These are phyloP conservation scores for Scopulariopsis brevicaulis DNA, from an alignment of 2,329 filamentous ascomycete genomes.

Conservation along the genomic window DNA sequence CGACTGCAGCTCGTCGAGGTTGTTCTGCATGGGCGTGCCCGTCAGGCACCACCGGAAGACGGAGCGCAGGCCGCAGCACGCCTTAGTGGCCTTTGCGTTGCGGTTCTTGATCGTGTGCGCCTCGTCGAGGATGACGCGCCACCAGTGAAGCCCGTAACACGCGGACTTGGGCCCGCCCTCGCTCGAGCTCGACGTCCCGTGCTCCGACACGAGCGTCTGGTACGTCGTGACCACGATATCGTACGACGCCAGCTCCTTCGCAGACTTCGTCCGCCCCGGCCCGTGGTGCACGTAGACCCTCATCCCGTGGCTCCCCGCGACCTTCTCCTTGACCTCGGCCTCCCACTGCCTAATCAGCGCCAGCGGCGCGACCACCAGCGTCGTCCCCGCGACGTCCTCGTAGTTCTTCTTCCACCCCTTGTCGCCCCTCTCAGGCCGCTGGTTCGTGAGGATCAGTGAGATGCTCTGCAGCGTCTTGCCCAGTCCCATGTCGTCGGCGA, in stretches of 20 bases:
- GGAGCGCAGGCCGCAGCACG: slow-evolving; percentile 72
- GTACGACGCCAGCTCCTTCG: slow-evolving; percentile 66
- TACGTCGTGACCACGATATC: slow-evolving; percentile 98
- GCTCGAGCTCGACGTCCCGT: slow-evolving; percentile 54
- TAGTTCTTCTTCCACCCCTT: slow-evolving; percentile 58
- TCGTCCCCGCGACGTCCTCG: slow-evolving; percentile 60
- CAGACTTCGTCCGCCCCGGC: slow-evolving; percentile 68
- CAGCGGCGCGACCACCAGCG: slow-evolving; percentile 83
- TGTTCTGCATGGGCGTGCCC: slow-evolving; percentile 97
- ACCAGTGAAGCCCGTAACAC: slow-evolving; percentile 90
- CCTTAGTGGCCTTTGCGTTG: slow-evolving; percentile 89
- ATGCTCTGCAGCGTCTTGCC: slow-evolving; percentile 96
- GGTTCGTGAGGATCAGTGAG: slow-evolving; percentile 74
- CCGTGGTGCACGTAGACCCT: slow-evolving; percentile 88
- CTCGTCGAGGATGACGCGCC: slow-evolving; percentile 88
- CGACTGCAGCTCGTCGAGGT: slow-evolving; percentile 90
- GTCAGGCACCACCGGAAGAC: slow-evolving; percentile 95
- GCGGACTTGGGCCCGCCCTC: slow-evolving; percentile 58
- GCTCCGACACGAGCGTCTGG: slow-evolving; percentile 87
- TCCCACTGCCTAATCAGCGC: slow-evolving; percentile 98
- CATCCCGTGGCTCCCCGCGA: slow-evolving; percentile 56
- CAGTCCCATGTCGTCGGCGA: slow-evolving; percentile 95
- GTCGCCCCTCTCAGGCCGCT: slow-evolving; percentile 48
- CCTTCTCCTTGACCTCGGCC: slow-evolving; percentile 75
- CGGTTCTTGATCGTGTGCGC: slow-evolving; percentile 98